Base-by-base conservation (phyloP, 805 yeast genomes). In the Yamadazyma sp. region DNA sequence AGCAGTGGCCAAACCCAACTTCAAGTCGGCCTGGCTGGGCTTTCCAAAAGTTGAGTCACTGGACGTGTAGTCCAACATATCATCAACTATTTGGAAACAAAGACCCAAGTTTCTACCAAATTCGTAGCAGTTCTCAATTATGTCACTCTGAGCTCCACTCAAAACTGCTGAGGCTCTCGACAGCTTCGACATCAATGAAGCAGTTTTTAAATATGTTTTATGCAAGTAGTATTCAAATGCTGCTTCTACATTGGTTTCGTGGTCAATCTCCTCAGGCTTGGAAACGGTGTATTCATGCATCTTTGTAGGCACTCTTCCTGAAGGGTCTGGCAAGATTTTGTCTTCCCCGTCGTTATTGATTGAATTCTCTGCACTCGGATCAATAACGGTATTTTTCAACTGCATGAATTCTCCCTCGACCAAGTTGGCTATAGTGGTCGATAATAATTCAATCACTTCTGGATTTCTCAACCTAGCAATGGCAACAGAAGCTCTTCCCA, bases 361-460 rank as follows among this genome's bases (percentile, higher is more conserved):
- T 30, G 62, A 57, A 21, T 67, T 55, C 35, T 71, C 55, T 22
- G 77, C 78, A 42, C 70, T 75, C 31, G 48, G 48, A 42, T 52
- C 62, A 28, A 84, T 66, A 6, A 90, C 93, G 0, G 96, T 88
- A 63, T 93, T 93, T 52, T 91, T 90, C 69, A 93, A 76, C 66
- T 93, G 99, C 98, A 93, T 93, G 59, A 93, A 91, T 65, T 93
- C 99, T 35, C 99, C 99, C 65, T 93, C 99, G 1, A 93, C 98
- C 43, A 93, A 72, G 58, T 93, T 93, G 9, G 98, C 99, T 57
- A 93, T 93, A 21, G 96, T 84, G 10, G 96, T 91, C 3, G 97
- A 89, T 68, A 93, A 78, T 44, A 93, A 72, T 66, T 93, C 99
- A 41, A 89, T 90, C 31, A 93, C 99, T 67, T 93, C 98, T n/a